These are phyloP conservation scores for Alternaria sp. DNA, from an alignment of 2,329 filamentous ascomycete species.

Conservation along the genomic window DNA sequence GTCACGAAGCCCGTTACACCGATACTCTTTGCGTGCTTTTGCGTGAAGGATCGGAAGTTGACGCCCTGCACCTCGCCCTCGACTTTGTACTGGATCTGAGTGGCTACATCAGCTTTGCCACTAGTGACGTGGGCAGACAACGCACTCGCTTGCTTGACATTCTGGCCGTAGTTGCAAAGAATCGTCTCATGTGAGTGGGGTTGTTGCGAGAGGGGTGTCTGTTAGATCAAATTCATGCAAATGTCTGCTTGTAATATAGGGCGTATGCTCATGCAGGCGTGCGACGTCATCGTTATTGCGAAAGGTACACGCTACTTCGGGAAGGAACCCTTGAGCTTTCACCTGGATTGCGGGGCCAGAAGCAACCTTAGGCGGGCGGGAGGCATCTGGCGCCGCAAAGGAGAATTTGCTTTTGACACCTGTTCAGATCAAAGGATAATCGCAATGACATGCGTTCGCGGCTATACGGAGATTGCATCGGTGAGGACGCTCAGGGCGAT, in stretches of 20 bases:
- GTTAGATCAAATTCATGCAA: background rate
- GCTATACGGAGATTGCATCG: constrained; percentile 11
- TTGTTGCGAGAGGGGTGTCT: background rate
- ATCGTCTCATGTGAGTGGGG: constrained; percentile 24
- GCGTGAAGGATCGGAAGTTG: constrained; percentile 57
- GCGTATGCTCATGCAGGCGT: background rate
- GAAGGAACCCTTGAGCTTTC: constrained; percentile 6
- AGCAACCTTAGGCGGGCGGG: constrained; percentile 2
- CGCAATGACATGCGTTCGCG: constrained; percentile 9
- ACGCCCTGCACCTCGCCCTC: constrained; percentile 58
- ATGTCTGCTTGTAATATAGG: background rate
- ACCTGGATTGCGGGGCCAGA: constrained; percentile 16
- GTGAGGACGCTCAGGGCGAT: constrained; percentile 9
- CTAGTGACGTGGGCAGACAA: constrained; percentile 3
- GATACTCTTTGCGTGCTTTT: constrained; percentile 51
- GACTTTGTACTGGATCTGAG: constrained; percentile 56
- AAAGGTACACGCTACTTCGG: constrained; percentile 8
- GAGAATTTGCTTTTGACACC: constrained; percentile 9
- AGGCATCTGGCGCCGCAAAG: background rate
- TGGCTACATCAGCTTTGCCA: constrained; percentile 24
- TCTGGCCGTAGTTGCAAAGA: constrained; percentile 35
- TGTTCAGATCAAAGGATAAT: background rate
- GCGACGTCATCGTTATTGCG: constrained; percentile 15
- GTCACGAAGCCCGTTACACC: constrained; percentile 55
- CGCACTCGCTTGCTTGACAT: constrained; percentile 46